A percentile compares a stretch with the other conserved stretches of the same genome.
These are phyloP conservation scores for Populus deltoides DNA, from an alignment of 345 rosid genomes.

Conservation along the genomic window DNA sequence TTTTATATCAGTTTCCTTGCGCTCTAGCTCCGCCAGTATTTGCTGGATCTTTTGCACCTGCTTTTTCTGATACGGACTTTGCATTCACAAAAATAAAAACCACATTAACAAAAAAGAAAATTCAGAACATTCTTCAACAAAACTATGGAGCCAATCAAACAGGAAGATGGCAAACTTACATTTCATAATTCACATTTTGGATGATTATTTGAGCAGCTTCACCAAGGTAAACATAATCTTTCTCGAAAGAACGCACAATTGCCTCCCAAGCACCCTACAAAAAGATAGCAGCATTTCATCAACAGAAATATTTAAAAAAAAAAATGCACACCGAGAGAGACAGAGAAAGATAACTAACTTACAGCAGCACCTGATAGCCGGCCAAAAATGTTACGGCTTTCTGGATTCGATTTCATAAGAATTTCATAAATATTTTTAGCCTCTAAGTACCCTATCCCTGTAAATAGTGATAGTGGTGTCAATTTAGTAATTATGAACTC, in stretches of 20 bases:
- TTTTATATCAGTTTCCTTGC: conserved; percentile 88
- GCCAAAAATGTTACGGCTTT: conserved; percentile 87
- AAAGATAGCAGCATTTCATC: background rate
- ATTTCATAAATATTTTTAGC: conserved; percentile 71
- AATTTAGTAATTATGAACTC: background rate
- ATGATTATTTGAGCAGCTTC: conserved; percentile 91
- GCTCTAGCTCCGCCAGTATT: conserved; percentile 83
- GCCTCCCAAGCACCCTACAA: conserved; percentile 88
- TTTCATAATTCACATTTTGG: conserved; percentile 91
- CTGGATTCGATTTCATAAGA: conserved; percentile 71
- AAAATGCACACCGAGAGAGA: background rate
- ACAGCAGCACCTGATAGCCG: conserved; percentile 91
- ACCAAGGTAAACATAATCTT: conserved; percentile 84
- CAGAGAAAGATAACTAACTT: conserved; percentile 31
- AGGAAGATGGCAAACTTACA: conserved; percentile 47
- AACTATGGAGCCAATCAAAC: conserved; percentile 3
- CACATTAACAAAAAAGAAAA: conserved; percentile 7
- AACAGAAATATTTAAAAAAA: background rate
- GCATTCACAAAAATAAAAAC: conserved; percentile 11
- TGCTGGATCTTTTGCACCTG: conserved; percentile 95
- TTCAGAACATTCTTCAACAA: conserved; percentile 1
- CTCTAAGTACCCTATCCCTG: conserved; percentile 84
- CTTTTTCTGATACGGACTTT: conserved; percentile 88
- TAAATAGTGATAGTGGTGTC: conserved; percentile 5
- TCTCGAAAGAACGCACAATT: conserved; percentile 71